Base-by-base conservation (phyloP, 1,139 yeast genomes). In the Diutina rugosa region DNA sequence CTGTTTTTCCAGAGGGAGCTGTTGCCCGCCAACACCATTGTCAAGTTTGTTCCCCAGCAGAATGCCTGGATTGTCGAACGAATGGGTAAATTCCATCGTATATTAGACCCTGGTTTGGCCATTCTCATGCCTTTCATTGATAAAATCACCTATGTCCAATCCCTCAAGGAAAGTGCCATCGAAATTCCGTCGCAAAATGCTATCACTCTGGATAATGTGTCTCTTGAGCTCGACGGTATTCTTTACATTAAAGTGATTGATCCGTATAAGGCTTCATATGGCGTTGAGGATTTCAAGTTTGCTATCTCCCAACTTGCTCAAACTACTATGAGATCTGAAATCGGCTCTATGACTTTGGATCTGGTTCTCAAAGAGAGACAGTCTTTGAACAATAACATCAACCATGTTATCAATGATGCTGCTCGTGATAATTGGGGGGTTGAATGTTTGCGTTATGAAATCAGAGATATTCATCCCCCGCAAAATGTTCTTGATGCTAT, bases 11-110 rank as follows among this genome's bases (percentile, higher is more conserved):
- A 85, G 67, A 78, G 76, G 57, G 84, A 82, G 58, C 73, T 80
- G 59, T 72, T 86, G 56, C 95, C 95, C 8, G 72, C 89, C 38
- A 88, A 88, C 68, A 88, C 95, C 1, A 69, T 87, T 1, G 68
- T 88, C 52, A 73, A 86, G 62, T 89, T 89, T 67, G 96, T 89
- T 5, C 96, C 96, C 2, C 96, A 89, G 67, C 95, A 88, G 69
- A 85, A 89, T 14, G 96, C 96, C 3, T 89, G 95, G 91, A 82
- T 89, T 26, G 95, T 89, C 32, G 96, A 89, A 69, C 76, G 96
- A 61, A 89, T 89, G 96, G 96, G 96, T 41, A 86, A 85, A 67
- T 89, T 87, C 72, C 79, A 84, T 67, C 72, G 85, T 59, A 84
- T 87, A 46, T 76, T 89, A 59, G 80, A 82, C 48, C 96, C 96